A percentile compares a stretch with the other conserved stretches of the same genome.
Evolutionary conservation across 257 asterid genomes (phyloP).

Genomic region (Solanum raphanifolium): DNA sequence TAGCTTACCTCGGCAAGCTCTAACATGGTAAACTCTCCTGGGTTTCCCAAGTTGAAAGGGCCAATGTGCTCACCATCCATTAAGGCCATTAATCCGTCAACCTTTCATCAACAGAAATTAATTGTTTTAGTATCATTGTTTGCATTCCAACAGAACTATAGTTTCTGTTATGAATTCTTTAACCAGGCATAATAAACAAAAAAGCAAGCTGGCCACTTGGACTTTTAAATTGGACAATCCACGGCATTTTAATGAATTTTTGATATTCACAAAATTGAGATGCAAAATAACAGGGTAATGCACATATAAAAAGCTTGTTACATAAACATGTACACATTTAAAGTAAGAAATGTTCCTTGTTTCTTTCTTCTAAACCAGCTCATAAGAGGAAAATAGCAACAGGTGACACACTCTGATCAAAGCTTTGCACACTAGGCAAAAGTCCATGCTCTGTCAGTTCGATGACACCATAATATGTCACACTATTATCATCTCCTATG

Average conservation of each 20-base stretch:
- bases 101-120: conserved; percentile 10
- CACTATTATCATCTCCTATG: neutral
- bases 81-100: conserved; percentile 38
- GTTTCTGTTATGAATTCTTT: neutral
- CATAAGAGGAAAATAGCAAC: neutral
- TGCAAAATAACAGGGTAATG: neutral
- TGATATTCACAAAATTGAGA: neutral
- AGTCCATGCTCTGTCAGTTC: neutral
- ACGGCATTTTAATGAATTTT: neutral
- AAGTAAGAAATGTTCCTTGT: neutral
- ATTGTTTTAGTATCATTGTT: neutral
- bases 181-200: neutral
- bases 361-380: neutral
- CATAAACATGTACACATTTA: neutral
- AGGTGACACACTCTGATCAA: neutral
- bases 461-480: neutral
- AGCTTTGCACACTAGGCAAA: neutral
- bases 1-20: conserved; percentile 43
- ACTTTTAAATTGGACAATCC: neutral
- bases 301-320: neutral
- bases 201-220: neutral
- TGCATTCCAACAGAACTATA: neutral
- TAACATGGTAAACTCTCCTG: conserved; percentile 48
- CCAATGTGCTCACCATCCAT: conserved; percentile 47
- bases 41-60: conserved; percentile 52